These are phyloP conservation scores for Magnaporthales sp. DNA, from an alignment of 2,329 filamentous ascomycete species.

Conservation along the genomic window DNA sequence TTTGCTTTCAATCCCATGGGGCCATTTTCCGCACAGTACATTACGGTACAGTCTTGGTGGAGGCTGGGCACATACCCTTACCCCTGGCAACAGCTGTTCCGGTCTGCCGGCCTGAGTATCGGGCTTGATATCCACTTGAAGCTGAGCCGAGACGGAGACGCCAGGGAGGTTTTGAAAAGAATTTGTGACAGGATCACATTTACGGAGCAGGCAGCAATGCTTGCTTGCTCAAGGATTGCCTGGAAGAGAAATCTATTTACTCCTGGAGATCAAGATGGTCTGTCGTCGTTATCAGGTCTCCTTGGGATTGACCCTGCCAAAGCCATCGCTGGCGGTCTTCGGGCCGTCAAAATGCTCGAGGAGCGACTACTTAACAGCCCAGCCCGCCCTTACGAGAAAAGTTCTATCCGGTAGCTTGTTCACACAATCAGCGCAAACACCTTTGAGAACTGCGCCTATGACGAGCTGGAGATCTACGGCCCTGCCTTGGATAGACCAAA, in stretches of 20 bases:
- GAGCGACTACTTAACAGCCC: background rate
- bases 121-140: background rate
- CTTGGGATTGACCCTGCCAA: background rate
- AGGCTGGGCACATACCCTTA: background rate
- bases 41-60: background rate
- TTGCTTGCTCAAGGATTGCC: background rate
- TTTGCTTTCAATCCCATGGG: background rate
- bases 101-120: background rate
- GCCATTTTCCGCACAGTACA: background rate
- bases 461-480: background rate
- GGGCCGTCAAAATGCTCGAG: background rate
- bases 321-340: background rate
- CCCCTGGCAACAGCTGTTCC: background rate
- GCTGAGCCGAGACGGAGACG: background rate
- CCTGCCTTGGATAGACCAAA: background rate
- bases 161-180: background rate
- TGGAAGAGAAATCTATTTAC: background rate
- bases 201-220: background rate
- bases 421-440: background rate
- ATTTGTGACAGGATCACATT: background rate
- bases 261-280: background rate
- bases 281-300: background rate
- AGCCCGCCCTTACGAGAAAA: background rate
- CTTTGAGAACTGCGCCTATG: background rate
- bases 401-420: background rate